A percentile compares a stretch with the other conserved stretches of the same genome.
Conservation (phyloP, 306 rosid genomes). For the Sicyos baderoa region DNA sequence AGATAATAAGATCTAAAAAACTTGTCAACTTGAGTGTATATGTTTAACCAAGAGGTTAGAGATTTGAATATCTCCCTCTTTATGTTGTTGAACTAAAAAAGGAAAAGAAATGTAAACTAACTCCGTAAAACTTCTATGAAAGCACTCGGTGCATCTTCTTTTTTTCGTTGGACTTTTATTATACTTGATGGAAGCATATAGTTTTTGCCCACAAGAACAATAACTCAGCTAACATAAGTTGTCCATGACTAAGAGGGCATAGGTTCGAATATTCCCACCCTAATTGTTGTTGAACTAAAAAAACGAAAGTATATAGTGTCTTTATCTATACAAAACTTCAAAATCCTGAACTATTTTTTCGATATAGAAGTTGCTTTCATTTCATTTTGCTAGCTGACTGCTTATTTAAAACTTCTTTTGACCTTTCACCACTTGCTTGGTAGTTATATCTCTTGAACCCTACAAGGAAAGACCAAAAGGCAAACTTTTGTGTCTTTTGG, state of each 20-base stretch:
- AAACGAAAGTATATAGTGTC: too few relatives aligned
- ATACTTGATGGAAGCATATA: not conserved
- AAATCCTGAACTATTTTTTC: not conserved
- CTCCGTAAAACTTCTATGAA: too few relatives aligned
- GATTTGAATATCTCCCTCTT: too few relatives aligned
- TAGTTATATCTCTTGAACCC: not conserved
- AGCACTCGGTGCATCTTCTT: not conserved
- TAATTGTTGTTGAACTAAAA: too few relatives aligned
- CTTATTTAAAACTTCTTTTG: not conserved
- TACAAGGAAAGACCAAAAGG: not conserved
- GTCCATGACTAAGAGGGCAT: too few relatives aligned
- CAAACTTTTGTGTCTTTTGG: not conserved
- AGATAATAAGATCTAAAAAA: not conserved
- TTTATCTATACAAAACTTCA: not conserved
- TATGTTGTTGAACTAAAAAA: too few relatives aligned
- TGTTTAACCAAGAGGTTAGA: too few relatives aligned
- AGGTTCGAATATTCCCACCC: too few relatives aligned
- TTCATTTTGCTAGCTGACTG: not conserved
- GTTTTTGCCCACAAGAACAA: not conserved
- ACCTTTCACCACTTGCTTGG: not conserved
- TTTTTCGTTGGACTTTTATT: not conserved
- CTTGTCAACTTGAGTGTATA: not conserved
- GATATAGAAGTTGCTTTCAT: not conserved
- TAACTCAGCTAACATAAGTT: too few relatives aligned
- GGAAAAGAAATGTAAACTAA: too few relatives aligned